Percentiles rank a stretch among this genome's conserved stretches.
Conservation (phyloP, 768 basidiomycete species). For the Royoungia palumana region DNA sequence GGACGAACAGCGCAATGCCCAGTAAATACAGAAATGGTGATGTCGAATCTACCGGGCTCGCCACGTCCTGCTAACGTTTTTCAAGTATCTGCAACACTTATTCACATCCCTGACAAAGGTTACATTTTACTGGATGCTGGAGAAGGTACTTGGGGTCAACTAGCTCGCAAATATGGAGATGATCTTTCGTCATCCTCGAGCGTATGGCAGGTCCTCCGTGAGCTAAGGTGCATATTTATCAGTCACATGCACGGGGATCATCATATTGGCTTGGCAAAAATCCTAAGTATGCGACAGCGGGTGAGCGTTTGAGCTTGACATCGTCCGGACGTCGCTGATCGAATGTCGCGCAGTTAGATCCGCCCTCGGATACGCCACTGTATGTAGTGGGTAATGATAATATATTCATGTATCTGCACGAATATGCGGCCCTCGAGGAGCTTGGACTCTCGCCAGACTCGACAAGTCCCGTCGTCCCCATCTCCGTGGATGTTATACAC, state of each 20-base stretch:
- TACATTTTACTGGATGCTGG: conserved; percentile 84
- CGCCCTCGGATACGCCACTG: conserved; percentile 58
- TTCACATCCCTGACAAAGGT: conserved; percentile 70
- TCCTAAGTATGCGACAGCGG: conserved; percentile 66
- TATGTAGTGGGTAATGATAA: conserved; percentile 63
- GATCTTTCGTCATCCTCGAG: conserved; percentile 33
- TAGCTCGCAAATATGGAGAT: conserved; percentile 71
- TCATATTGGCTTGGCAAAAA: conserved; percentile 75
- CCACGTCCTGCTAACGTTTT: not conserved
- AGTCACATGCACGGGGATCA: conserved; percentile 94
- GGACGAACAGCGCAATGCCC: conserved; percentile 86
- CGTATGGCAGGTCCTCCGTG: conserved; percentile 59
- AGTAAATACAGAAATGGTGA: conserved; percentile 85
- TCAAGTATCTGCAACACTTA: conserved; percentile 70
- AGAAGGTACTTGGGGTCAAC: conserved; percentile 91
- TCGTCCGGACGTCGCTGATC: not conserved
- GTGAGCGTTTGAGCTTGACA: conserved; percentile 35
- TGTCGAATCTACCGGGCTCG: conserved; percentile 8
- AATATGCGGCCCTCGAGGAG: conserved; percentile 68
- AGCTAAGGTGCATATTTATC: conserved; percentile 77
- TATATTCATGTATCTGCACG: conserved; percentile 65
- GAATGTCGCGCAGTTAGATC: conserved; percentile 50
- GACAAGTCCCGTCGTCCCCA: conserved; percentile 49
- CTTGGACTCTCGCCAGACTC: conserved; percentile 54
- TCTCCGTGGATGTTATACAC: conserved; percentile 56